Evolutionary conservation across 1,139 yeast genomes (phyloP), one percentile per base, ranked within the genome.

Genomic region (Torulaspora globosa): DNA sequence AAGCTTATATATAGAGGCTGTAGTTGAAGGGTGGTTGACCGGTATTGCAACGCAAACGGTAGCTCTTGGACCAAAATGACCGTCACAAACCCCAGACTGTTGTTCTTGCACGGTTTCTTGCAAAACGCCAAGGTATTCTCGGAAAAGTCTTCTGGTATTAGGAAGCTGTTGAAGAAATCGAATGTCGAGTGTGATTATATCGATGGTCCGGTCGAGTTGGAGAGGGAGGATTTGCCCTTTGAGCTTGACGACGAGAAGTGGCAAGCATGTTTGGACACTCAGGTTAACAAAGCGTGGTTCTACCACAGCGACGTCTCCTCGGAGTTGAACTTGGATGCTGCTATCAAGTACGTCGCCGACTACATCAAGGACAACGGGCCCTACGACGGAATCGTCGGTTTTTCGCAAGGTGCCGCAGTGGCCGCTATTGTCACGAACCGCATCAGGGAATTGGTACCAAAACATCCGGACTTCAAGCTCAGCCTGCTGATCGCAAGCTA

Each of bases 391-490:
- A 73, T 90, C 24, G 69, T 92, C 46, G 97, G 97, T 2, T 92
- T 90, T 63, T 83, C 94, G 15, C 97, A 92, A 65, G 98, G 98
- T 52, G 94, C 96, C 1, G 95, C 95, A 3, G 70, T 92, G 62
- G 79, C 94, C 1, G 79, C 81, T 3, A 70, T 79, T 21, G 57
- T 80, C 8, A 67, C 80, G 32, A 77, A 76, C 53, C 65, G 67
- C 19, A 68, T 79, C 46, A 63, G 65, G 10, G 59, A 67, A 45
- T 54, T 70, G 32, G 59, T 75, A 2, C 78, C 79, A 5, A 58
- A 56, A 11, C 67, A 63, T 47, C 74, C 71, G 35, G 66, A 61
- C 44, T 75, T 80, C 56, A 73, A 76, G 50, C 67, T 77, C 34
- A 71, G 81, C 21, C 55, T 80, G 12, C 62, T 75, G 19, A 70